Conservation (phyloP, 164 flowering plant species). For the Santalum album region DNA sequence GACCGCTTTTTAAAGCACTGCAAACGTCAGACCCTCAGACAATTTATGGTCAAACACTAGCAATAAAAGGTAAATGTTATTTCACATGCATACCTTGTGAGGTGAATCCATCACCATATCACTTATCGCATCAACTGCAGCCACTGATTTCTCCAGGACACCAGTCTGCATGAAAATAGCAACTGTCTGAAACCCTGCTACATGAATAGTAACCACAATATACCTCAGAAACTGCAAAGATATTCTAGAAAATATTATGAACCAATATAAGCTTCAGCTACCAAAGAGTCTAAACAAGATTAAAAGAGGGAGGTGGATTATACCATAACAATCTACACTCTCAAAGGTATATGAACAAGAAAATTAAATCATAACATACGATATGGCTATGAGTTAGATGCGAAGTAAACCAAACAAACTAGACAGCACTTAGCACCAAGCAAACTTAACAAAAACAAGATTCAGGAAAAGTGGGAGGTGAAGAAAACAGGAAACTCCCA, state of each 20-base stretch:
- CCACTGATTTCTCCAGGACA: constrained; percentile 39
- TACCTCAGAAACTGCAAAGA: constrained; percentile 60
- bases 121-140: constrained; percentile 30
- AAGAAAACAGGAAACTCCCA: too few species aligned
- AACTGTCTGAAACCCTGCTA: constrained; percentile 99
- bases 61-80: background rate
- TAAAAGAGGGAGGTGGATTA: background rate
- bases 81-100: constrained; percentile 53
- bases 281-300: background rate
- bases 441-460: too few species aligned
- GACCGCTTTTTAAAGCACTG: too few species aligned
- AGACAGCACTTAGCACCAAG: too few species aligned
- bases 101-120: constrained; percentile 65
- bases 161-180: constrained; percentile 99
- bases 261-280: constrained; percentile 8
- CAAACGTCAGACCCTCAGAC: too few species aligned
- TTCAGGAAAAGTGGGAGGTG: too few species aligned
- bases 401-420: too few species aligned
- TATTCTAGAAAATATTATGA: constrained; percentile 16
- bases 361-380: too few species aligned
- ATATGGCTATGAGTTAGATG: too few species aligned
- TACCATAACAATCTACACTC: too few species aligned
- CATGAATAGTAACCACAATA: constrained; percentile 72
- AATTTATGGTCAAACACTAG: too few species aligned
- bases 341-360: too few species aligned